Percentiles rank a stretch among this genome's conserved stretches.
Conservation (phyloP, 2,329 filamentous ascomycete genomes). For the Sphaceloma murrayae region DNA sequence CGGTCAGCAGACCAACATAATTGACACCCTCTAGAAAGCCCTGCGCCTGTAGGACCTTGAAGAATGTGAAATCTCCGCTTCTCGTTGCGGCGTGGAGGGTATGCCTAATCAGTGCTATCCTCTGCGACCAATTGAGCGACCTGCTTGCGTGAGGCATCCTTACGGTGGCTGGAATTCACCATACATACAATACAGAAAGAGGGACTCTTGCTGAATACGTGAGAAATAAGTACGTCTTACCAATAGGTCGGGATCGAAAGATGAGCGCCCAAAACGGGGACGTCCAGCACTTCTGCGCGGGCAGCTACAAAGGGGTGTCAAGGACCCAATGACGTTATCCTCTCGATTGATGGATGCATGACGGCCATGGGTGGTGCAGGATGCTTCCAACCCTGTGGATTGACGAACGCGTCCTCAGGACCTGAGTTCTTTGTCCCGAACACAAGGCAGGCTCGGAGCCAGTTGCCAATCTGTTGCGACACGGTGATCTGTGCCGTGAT, state of each 20-base stretch:
- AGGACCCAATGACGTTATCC: neutral
- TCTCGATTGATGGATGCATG: no score
- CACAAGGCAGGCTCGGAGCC: no score
- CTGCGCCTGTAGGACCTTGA: constrained; percentile 37
- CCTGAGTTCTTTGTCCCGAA: neutral
- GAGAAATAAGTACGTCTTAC: constrained; percentile 3
- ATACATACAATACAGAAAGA: no score
- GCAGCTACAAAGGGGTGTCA: constrained; percentile 3
- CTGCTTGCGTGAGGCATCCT: constrained; percentile 24
- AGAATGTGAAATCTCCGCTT: constrained; percentile 39
- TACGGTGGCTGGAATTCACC: no score
- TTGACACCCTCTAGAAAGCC: constrained; percentile 37
- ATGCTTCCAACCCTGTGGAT: no score
- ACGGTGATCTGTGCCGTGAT: no score
- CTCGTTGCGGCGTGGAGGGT: constrained; percentile 37
- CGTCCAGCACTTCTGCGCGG: neutral
- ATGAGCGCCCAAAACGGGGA: neutral
- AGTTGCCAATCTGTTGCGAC: no score
- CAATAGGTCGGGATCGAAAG: neutral
- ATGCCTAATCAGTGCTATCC: constrained; percentile 37
- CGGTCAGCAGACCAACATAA: constrained; percentile 35
- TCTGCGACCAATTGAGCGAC: constrained; percentile 39
- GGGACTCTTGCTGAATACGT: constrained; percentile 5
- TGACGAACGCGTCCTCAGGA: no score
- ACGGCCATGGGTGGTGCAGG: constrained; percentile 1